Percentiles rank a stretch among this genome's conserved stretches.
phyloP scores from a whole-genome alignment of 306 rosid genomes.

The Glycine latifolia region DNA sequence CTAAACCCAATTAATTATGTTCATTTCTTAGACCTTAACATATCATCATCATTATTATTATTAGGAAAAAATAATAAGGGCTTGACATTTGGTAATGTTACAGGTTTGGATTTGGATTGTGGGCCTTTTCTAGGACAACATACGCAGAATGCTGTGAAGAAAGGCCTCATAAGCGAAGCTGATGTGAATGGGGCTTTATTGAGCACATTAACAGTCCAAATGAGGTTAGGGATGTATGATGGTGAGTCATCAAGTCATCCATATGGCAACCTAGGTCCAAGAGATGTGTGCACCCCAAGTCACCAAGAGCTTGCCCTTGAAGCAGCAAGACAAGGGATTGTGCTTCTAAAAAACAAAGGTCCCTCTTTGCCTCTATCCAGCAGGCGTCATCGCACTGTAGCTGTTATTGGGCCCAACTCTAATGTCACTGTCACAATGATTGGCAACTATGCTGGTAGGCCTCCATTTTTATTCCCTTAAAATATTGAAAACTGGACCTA shows the following conservation, averaged over 20 bases:
- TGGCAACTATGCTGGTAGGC: constrained; percentile 79
- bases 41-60: background rate
- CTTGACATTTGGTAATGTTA: background rate
- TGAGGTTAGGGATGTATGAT: constrained; percentile 88
- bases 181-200: constrained; percentile 62
- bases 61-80: background rate
- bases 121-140: constrained; percentile 79
- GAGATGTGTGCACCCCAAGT: constrained; percentile 68
- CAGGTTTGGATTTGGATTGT: constrained; percentile 86
- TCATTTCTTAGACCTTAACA: background rate
- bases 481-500: background rate
- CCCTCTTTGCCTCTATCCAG: constrained; percentile 68
- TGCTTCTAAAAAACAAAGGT: constrained; percentile 71
- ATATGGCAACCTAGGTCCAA: constrained; percentile 71
- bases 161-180: constrained; percentile 59
- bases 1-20: background rate
- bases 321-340: constrained; percentile 84
- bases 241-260: constrained; percentile 61
- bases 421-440: constrained; percentile 77
- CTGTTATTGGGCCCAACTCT: constrained; percentile 87
- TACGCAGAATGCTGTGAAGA: constrained; percentile 66
- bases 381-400: constrained; percentile 60
- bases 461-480: background rate
- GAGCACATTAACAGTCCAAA: constrained; percentile 70
- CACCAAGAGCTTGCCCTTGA: constrained; percentile 74